Evolutionary conservation across 1,284 basidiomycete species (phyloP).

Genomic region (Trichosporon coremiiforme): DNA sequence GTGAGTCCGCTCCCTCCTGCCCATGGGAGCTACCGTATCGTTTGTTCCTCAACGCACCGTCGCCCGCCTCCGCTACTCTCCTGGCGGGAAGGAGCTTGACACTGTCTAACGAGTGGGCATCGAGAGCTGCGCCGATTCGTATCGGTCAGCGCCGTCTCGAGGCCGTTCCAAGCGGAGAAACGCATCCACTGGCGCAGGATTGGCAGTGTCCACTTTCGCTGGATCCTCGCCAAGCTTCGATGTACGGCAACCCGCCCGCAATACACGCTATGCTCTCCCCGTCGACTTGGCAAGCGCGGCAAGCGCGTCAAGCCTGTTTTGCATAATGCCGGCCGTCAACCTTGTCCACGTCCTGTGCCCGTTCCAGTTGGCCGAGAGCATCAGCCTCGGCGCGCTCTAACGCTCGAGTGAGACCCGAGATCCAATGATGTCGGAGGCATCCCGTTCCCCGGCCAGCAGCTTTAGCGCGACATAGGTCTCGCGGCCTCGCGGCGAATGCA

Average conservation of each 20-base stretch:
- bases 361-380: no score
- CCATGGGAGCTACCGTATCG: no score
- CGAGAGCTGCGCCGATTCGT: background rate
- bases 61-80: background rate
- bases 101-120: background rate
- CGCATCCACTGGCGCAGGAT: no score
- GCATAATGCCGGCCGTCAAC: constrained; percentile 2
- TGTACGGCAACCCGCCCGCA: background rate
- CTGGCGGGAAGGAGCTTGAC: background rate
- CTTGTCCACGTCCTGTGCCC: background rate
- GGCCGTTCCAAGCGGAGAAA: no score
- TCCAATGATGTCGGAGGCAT: background rate
- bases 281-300: background rate
- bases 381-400: background rate
- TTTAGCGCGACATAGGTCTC: background rate
- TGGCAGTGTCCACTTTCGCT: background rate
- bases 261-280: background rate
- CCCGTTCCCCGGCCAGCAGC: no score
- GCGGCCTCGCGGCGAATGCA: background rate
- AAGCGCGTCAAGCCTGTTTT: constrained; percentile 16
- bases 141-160: no score
- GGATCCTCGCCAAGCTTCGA: background rate
- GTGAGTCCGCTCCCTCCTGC: no score
- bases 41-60: no score
- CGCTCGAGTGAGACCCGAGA: no score